These are phyloP conservation scores for Paecilomyces variotii DNA, from an alignment of 2,329 filamentous ascomycete species.

Conservation along the genomic window DNA sequence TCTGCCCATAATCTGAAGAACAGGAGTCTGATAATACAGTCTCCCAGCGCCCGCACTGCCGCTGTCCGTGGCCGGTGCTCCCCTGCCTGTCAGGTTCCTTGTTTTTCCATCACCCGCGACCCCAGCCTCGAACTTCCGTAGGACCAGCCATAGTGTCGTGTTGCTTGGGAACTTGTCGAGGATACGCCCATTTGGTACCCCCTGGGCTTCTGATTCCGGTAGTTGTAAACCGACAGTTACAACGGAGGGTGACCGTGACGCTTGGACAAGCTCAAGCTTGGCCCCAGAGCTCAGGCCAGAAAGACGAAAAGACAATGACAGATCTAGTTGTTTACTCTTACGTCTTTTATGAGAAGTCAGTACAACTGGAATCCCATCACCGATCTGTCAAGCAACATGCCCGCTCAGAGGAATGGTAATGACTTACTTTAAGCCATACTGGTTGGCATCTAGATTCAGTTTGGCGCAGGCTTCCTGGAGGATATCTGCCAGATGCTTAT, in stretches of 20 bases:
- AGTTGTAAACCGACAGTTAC: conserved; percentile 86
- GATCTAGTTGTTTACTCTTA: conserved; percentile 76
- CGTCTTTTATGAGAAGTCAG: conserved; percentile 42
- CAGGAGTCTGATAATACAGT: conserved; percentile 80
- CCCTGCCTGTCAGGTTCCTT: conserved; percentile 78
- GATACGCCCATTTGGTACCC: conserved; percentile 58
- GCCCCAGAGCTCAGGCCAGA: conserved; percentile 77
- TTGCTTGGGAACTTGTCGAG: conserved; percentile 82
- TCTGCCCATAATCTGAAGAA: conserved; percentile 73
- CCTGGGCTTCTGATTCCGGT: conserved; percentile 59
- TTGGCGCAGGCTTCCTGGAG: conserved; percentile 81
- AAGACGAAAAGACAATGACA: conserved; percentile 75
- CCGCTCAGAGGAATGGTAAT: conserved; percentile 11
- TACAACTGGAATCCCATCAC: not conserved
- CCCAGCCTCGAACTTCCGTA: conserved; percentile 82
- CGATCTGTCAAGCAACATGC: not conserved
- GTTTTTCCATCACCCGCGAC: conserved; percentile 52
- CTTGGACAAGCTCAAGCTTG: conserved; percentile 83
- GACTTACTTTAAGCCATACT: conserved; percentile 71
- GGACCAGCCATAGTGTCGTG: conserved; percentile 77
- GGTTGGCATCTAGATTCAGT: conserved; percentile 62
- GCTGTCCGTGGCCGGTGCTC: conserved; percentile 52
- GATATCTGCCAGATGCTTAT: conserved; percentile 75
- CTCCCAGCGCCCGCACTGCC: conserved; percentile 57
- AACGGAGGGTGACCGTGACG: conserved; percentile 74